These are phyloP conservation scores for Monocercomonoides exilis DNA, from an alignment of 78 protist species.

Conservation along the genomic window DNA sequence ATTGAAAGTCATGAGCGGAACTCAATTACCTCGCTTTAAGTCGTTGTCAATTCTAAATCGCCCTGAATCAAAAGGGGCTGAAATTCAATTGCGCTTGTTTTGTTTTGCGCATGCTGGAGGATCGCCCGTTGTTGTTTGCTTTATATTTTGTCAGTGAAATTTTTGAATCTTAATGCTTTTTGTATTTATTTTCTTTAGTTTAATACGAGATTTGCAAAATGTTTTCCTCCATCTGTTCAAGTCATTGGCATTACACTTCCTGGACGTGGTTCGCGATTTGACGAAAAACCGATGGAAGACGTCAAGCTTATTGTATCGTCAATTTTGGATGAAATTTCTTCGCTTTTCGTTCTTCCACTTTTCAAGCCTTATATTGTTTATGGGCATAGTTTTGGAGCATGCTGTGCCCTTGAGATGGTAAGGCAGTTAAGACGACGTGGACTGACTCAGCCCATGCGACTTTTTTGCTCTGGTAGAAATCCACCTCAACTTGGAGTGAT, in stretches of 20 bases:
- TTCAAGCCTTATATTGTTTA: neutral
- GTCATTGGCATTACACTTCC: neutral
- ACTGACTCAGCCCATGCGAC: neutral
- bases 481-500: neutral
- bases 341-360: neutral
- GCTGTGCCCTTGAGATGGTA: neutral
- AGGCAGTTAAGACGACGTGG: neutral
- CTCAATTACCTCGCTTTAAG: neutral
- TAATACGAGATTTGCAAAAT: neutral
- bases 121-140: neutral
- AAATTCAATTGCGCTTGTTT: neutral
- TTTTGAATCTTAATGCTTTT: too few species aligned
- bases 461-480: neutral
- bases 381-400: neutral
- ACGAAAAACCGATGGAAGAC: neutral
- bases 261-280: neutral
- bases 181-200: neutral
- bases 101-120: neutral
- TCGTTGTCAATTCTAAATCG: neutral
- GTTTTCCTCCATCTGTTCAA: neutral
- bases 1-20: too few species aligned
- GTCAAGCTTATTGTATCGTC: neutral
- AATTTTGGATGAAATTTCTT: neutral
- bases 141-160: neutral
- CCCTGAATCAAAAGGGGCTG: neutral